phyloP scores from a whole-genome alignment of 768 basidiomycete genomes.

The Gymnopilus junonius region DNA sequence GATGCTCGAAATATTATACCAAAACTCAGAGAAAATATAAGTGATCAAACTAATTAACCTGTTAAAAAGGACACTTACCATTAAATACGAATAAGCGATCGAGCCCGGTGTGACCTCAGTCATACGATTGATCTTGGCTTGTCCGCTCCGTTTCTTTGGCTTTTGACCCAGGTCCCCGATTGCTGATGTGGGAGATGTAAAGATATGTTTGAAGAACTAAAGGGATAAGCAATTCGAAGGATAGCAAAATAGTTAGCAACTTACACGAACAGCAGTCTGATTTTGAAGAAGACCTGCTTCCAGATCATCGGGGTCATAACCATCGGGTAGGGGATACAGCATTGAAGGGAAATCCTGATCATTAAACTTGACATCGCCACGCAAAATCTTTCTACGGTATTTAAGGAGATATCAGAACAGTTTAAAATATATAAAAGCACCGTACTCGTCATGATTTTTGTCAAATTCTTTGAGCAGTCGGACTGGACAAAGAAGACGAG shows the following conservation, averaged over 20 bases:
- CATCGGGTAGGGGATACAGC: neutral
- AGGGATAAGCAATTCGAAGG: neutral
- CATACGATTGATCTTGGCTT: conserved; percentile 4
- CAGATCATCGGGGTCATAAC: conserved; percentile 1
- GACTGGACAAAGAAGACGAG: neutral
- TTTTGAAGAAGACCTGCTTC: neutral
- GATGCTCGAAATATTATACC: neutral
- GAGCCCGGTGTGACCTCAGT: conserved; percentile 6
- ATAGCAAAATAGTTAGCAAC: neutral
- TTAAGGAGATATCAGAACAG: neutral
- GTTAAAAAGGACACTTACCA: neutral
- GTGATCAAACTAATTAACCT: neutral
- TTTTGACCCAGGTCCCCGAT: neutral
- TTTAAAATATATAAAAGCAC: neutral
- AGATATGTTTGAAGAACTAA: conserved; percentile 8
- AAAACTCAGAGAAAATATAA: neutral
- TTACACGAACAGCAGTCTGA: neutral
- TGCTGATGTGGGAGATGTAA: conserved; percentile 6
- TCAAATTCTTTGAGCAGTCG: neutral
- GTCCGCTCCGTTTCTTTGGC: neutral
- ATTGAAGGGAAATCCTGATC: neutral
- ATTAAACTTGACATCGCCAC: neutral
- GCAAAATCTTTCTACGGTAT: neutral
- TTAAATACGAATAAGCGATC: conserved; percentile 1
- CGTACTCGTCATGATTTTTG: neutral